These are phyloP conservation scores for Sclerotinia glacialis DNA, from an alignment of 2,329 filamentous ascomycete species.

Conservation along the genomic window DNA sequence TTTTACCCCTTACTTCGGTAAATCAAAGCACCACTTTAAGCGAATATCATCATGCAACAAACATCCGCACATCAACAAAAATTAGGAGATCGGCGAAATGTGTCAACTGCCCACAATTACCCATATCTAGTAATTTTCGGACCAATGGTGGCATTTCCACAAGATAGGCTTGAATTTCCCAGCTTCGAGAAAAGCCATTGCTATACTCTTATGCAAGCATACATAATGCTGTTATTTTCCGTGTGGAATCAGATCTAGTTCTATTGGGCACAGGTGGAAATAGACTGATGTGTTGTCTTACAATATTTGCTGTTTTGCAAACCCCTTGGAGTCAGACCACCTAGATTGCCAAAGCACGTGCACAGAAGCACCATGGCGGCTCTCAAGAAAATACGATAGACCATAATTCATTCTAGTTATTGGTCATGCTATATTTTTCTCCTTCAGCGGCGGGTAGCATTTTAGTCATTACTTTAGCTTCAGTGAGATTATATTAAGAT, in stretches of 20 bases:
- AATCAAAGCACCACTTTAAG: neutral
- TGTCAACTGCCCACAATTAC: neutral
- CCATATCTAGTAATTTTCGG: neutral
- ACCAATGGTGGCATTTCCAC: neutral
- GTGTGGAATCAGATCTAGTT: neutral
- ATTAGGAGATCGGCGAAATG: neutral
- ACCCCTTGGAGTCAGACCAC: neutral
- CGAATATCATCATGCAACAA: neutral
- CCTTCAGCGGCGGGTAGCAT: no score
- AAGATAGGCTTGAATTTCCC: neutral
- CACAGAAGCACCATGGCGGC: neutral
- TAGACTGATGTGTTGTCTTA: neutral
- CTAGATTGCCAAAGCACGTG: neutral
- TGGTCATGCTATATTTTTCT: no score
- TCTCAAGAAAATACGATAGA: neutral
- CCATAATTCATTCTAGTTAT: neutral
- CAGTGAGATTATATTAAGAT: no score
- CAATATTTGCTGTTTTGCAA: neutral
- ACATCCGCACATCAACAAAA: neutral
- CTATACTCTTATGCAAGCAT: neutral
- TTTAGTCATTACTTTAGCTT: no score
- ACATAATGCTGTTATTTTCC: neutral
- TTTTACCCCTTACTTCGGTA: neutral
- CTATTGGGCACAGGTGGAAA: neutral
- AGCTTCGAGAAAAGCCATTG: neutral